Evolutionary conservation across 805 yeast genomes (phyloP), one percentile per base, ranked within the genome.

Genomic region (Teunomyces gatunensis): DNA sequence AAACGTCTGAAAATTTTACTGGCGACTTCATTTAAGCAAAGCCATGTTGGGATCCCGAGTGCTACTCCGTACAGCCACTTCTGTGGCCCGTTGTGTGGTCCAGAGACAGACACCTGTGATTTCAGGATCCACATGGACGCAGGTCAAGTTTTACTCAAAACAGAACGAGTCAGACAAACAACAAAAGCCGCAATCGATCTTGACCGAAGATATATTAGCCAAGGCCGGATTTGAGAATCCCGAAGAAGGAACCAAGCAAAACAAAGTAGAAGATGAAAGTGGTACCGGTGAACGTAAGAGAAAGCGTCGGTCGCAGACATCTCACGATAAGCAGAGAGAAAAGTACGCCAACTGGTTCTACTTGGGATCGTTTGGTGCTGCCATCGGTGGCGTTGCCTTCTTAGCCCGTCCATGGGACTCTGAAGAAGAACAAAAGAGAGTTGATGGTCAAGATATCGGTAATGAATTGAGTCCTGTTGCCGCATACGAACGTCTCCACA

Each of bases 351-450:
- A 84, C 62, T 70, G 85, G 69, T 82, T 87, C 59, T 87, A 87
- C 67, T 67, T 84, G 42, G 77, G 79, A 13, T 61, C 81, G 21
- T 77, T 84, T 23, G 83, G 83, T 34, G 78, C 75, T 21, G 74
- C 75, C 11, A 44, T 73, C 27, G 80, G 77, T 17, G 88, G 83
- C 4, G 67, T 75, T 25, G 81, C 73, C 7, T 92, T 87, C 66
- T 64, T 89, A 70, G 79, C 86, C 42, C 81, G 99, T 64, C 84
- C 90, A 57, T 90, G 96, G 89, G 96, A 88, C 51, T 83, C 80
- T 25, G 83, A 74, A 42, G 95, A 85, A 54, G 88, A 87, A 55
- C 73, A 72, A 37, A 74, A 71, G 42, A 67, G 59, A 25, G 71
- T 76, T 48, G 85, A 83, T 53, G 71, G 74, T 39, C 77, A 74